Evolutionary conservation across 352 stramenopile genomes (phyloP).

Genomic region (Phytophthora pistaciae): DNA sequence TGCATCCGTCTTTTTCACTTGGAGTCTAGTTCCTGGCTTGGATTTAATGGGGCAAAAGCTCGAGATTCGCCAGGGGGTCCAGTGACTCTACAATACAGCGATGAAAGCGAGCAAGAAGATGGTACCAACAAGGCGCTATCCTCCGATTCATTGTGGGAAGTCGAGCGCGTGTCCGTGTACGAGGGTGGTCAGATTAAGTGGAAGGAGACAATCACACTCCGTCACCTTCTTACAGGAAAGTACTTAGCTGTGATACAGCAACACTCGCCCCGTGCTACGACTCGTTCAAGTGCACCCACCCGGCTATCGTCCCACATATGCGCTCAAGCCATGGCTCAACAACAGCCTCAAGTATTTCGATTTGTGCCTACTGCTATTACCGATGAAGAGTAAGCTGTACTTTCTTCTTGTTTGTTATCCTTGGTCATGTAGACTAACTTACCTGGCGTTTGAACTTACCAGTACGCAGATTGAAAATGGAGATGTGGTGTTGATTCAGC

Average conservation of each 20-base stretch:
- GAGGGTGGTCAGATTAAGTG: conserved; percentile 70
- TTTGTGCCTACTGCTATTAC: conserved; percentile 68
- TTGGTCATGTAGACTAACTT: neutral
- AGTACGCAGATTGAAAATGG: conserved; percentile 57
- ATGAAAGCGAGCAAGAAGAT: conserved; percentile 52
- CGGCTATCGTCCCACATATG: conserved; percentile 34
- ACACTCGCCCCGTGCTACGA: conserved; percentile 27
- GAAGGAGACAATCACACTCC: conserved; percentile 56
- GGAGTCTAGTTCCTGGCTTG: conserved; percentile 73
- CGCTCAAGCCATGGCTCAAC: conserved; percentile 44
- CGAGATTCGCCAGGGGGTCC: conserved; percentile 7
- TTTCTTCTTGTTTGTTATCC: neutral
- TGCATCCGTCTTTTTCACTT: conserved; percentile 76
- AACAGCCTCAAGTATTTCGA: conserved; percentile 56
- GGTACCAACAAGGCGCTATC: conserved; percentile 41
- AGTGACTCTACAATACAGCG: conserved; percentile 57
- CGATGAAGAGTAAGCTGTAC: conserved; percentile 56
- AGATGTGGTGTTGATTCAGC: conserved; percentile 71
- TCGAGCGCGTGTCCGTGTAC: conserved; percentile 57
- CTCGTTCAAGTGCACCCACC: conserved; percentile 13
- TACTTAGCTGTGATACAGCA: conserved; percentile 59
- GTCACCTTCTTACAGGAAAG: conserved; percentile 63
- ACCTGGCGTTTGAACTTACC: neutral
- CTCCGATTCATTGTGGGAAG: conserved; percentile 69
- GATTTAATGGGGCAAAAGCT: conserved; percentile 29